phyloP scores from a whole-genome alignment of 1,139 yeast genomes.

The Dujonia santamariae region DNA sequence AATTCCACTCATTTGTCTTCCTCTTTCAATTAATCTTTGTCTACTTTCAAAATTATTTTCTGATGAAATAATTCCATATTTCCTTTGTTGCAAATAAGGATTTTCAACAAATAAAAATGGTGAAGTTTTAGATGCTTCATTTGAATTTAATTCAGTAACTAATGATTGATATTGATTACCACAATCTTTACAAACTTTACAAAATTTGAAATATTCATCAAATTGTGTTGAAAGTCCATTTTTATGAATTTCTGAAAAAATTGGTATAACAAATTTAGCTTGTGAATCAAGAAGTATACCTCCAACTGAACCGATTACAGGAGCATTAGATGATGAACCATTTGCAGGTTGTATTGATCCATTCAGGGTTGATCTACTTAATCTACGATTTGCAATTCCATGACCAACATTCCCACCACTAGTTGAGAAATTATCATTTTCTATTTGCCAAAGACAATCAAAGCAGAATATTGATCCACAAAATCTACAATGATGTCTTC shows the following conservation, averaged over 20 bases:
- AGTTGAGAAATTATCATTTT: conserved; percentile 5
- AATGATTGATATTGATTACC: conserved; percentile 30
- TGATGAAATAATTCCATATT: conserved; percentile 4
- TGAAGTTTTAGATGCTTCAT: conserved; percentile 4
- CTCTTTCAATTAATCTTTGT: conserved; percentile 6
- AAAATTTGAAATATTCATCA: conserved; percentile 20
- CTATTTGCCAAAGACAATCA: conserved; percentile 26
- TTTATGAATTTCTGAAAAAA: conserved; percentile 20
- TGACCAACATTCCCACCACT: not conserved
- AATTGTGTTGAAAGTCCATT: conserved; percentile 8
- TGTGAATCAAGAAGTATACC: conserved; percentile 30
- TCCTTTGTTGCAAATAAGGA: conserved; percentile 24
- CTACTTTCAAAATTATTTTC: conserved; percentile 3
- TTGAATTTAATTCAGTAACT: conserved; percentile 25
- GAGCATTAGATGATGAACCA: conserved; percentile 1
- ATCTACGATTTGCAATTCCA: conserved; percentile 10
- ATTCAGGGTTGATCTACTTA: conserved; percentile 2
- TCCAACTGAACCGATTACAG: conserved; percentile 3
- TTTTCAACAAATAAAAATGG: conserved; percentile 39
- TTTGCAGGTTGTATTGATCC: not conserved
- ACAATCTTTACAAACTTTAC: conserved; percentile 40
- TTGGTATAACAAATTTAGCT: conserved; percentile 40
- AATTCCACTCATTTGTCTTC: conserved; percentile 7
- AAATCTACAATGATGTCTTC: conserved; percentile 45
- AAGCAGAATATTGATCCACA: conserved; percentile 41